phyloP scores from a whole-genome alignment of 805 yeast species.

The Sugiyamaella qingdaonensis region DNA sequence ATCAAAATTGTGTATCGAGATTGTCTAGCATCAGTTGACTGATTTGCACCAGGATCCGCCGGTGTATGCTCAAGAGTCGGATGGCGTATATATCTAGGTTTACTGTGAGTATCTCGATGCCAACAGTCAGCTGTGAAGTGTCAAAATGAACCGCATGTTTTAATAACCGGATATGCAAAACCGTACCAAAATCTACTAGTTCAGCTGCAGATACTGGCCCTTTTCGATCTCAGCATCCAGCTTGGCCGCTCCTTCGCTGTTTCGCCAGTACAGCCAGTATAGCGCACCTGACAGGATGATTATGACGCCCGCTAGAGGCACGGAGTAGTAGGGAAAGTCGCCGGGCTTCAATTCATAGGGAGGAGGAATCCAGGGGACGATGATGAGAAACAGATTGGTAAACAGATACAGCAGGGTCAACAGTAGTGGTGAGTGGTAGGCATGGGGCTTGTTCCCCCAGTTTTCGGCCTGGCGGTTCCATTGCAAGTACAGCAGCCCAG shows the following conservation, averaged over 20 bases:
- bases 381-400: constrained; percentile 47
- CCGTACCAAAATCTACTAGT: background rate
- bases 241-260: constrained; percentile 22
- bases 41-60: no score
- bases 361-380: constrained; percentile 57
- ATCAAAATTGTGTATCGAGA: no score
- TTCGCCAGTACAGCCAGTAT: constrained; percentile 35
- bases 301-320: constrained; percentile 50
- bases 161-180: no score
- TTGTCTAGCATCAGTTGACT: no score
- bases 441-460: constrained; percentile 37
- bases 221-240: constrained; percentile 33
- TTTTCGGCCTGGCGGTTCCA: constrained; percentile 35
- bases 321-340: constrained; percentile 52
- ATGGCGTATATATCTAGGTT: no score
- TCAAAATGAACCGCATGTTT: background rate
- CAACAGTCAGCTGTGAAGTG: no score
- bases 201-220: constrained; percentile 15
- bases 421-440: constrained; percentile 31
- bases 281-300: constrained; percentile 43
- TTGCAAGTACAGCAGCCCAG: constrained; percentile 52
- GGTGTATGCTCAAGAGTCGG: no score
- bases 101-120: no score
- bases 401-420: constrained; percentile 38
- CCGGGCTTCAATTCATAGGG: constrained; percentile 32